A percentile compares a stretch with the other conserved stretches of the same genome.
phyloP scores from a whole-genome alignment of 2,329 filamentous ascomycete species.

The Fusarium tjaetaba region DNA sequence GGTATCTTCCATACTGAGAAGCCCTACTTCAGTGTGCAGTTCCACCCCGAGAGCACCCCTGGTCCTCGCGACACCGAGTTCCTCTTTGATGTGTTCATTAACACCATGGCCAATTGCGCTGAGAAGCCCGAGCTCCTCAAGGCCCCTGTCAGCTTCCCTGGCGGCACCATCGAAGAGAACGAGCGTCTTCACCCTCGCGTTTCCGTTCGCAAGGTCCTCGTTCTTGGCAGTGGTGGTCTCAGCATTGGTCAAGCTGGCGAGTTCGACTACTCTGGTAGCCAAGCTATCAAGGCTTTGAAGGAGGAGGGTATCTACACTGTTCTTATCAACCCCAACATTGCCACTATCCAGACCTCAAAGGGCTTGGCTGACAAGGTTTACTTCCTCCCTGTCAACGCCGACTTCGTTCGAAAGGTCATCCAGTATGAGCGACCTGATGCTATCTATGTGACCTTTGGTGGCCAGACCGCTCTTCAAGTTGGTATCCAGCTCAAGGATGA shows the following conservation, averaged over 20 bases:
- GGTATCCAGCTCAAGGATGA: conserved; percentile 98
- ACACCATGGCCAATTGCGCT: conserved; percentile 79
- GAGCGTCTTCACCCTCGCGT: conserved; percentile 79
- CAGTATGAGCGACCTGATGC: conserved; percentile 93
- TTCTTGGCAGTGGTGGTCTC: conserved; percentile 92
- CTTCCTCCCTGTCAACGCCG: conserved; percentile 95
- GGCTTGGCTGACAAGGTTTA: conserved; percentile 98
- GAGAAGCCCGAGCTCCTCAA: conserved; percentile 73
- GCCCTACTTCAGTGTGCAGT: conserved; percentile 99
- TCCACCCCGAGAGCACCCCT: conserved; percentile 96
- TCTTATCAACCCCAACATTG: conserved; percentile 98
- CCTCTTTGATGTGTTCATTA: conserved; percentile 95
- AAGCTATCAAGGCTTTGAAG: conserved; percentile 98
- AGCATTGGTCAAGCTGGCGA: conserved; percentile 98
- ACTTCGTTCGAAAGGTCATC: conserved; percentile 98
- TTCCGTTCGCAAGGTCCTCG: conserved; percentile 90
- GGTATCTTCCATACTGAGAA: conserved; percentile 88
- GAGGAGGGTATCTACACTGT: conserved; percentile 98
- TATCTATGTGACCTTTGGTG: conserved; percentile 98
- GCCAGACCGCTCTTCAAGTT: conserved; percentile 95
- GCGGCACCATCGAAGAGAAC: conserved; percentile 83
- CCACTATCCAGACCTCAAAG: conserved; percentile 98
- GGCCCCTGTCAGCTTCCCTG: conserved; percentile 85
- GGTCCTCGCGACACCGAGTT: conserved; percentile 96
- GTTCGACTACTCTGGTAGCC: conserved; percentile 98